phyloP scores from a whole-genome alignment of 2,329 filamentous ascomycete genomes.

The Aspergillus luchuensis region DNA sequence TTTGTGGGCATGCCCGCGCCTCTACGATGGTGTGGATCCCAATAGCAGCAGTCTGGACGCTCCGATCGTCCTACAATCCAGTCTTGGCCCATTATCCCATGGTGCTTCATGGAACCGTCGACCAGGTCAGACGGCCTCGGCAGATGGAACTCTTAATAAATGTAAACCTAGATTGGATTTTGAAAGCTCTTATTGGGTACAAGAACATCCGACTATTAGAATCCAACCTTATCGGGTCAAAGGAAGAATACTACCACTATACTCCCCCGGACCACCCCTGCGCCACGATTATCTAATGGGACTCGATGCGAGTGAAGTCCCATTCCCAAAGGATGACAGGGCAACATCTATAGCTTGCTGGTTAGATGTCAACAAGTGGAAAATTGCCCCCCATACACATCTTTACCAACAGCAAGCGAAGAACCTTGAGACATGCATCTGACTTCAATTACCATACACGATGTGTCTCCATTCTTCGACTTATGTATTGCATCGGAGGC shows the following conservation, averaged over 20 bases:
- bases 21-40: not conserved
- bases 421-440: not conserved
- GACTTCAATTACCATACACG: not conserved
- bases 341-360: not conserved
- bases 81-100: not conserved
- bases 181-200: not conserved
- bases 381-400: too few species aligned
- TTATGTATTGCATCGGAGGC: not conserved
- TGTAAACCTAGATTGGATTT: not conserved
- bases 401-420: not conserved
- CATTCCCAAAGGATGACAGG: not conserved
- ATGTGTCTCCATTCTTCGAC: not conserved
- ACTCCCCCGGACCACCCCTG: not conserved
- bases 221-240: not conserved
- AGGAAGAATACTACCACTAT: not conserved
- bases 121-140: not conserved
- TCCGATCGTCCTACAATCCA: not conserved
- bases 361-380: not conserved
- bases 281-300: not conserved
- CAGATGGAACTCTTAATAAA: not conserved
- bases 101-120: not conserved
- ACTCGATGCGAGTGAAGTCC: not conserved
- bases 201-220: not conserved
- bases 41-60: not conserved
- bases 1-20: not conserved